phyloP scores from a whole-genome alignment of 352 stramenopile species.

The Phytophthora fragariae region DNA sequence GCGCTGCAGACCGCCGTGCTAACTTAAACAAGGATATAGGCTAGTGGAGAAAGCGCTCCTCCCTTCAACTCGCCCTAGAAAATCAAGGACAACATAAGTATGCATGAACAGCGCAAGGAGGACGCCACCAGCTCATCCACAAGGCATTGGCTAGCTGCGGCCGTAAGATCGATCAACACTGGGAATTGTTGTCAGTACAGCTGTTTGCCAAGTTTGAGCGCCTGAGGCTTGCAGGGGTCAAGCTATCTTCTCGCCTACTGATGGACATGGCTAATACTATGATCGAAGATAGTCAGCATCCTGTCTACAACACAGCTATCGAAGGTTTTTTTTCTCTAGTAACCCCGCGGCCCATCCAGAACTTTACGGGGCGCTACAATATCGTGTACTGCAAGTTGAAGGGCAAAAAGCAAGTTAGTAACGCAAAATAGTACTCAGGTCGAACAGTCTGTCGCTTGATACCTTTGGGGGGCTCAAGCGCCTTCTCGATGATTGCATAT shows the following conservation, averaged over 20 bases:
- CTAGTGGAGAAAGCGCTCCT: neutral
- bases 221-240: neutral
- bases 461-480: conserved; percentile 8
- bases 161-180: neutral
- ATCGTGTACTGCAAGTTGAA: conserved; percentile 14
- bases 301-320: neutral
- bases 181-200: neutral
- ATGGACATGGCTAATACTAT: neutral
- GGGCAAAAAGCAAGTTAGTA: conserved; percentile 18
- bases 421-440: conserved; percentile 6
- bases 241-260: neutral
- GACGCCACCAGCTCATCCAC: neutral
- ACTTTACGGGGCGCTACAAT: conserved; percentile 16
- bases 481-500: conserved; percentile 9
- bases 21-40: neutral
- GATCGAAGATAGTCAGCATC: conserved; percentile 14
- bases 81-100: neutral
- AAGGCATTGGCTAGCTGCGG: neutral
- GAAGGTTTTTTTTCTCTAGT: neutral
- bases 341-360: neutral
- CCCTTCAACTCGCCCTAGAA: neutral
- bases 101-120: neutral
- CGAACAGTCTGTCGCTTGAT: conserved; percentile 4
- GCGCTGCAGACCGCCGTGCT: no score
- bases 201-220: neutral